A percentile compares a stretch with the other conserved stretches of the same genome.
phyloP scores from a whole-genome alignment of 129 eudicot species.

The Helichrysum umbraculigerum region DNA sequence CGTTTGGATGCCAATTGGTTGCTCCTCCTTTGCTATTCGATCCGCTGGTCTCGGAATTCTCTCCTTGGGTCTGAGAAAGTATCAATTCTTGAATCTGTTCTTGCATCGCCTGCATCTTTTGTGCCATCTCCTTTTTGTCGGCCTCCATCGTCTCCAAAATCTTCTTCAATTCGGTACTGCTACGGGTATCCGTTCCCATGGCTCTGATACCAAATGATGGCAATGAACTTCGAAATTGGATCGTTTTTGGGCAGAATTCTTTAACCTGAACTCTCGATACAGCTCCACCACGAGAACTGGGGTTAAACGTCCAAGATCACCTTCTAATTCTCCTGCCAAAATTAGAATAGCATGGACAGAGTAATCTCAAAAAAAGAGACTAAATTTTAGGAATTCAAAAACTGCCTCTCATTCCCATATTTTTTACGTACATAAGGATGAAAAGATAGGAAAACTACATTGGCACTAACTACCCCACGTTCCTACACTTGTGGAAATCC shows the following conservation, averaged over 20 bases:
- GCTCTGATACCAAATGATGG: too few species aligned
- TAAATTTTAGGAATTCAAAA: not conserved
- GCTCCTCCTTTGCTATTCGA: too few species aligned
- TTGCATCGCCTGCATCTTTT: too few species aligned
- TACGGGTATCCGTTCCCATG: too few species aligned
- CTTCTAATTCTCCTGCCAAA: not conserved
- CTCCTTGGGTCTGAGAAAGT: too few species aligned
- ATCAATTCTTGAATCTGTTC: too few species aligned
- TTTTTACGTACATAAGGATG: not conserved
- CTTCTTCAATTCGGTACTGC: too few species aligned
- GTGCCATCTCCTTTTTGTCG: too few species aligned
- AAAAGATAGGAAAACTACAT: not conserved
- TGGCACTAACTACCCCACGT: not conserved
- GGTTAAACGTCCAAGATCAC: not conserved
- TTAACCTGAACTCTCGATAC: not conserved
- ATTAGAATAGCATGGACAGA: slow-evolving; percentile 5
- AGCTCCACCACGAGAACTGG: not conserved
- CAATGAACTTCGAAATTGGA: too few species aligned
- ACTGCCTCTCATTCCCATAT: not conserved
- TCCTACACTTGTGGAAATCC: not conserved
- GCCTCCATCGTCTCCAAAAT: too few species aligned
- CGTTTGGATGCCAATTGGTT: too few species aligned
- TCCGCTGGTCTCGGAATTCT: too few species aligned
- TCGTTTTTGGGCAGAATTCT: not conserved
- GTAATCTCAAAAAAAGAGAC: not conserved